phyloP scores from a whole-genome alignment of 2,329 filamentous ascomycete species.

The Pseudogymnoascus sp. region DNA sequence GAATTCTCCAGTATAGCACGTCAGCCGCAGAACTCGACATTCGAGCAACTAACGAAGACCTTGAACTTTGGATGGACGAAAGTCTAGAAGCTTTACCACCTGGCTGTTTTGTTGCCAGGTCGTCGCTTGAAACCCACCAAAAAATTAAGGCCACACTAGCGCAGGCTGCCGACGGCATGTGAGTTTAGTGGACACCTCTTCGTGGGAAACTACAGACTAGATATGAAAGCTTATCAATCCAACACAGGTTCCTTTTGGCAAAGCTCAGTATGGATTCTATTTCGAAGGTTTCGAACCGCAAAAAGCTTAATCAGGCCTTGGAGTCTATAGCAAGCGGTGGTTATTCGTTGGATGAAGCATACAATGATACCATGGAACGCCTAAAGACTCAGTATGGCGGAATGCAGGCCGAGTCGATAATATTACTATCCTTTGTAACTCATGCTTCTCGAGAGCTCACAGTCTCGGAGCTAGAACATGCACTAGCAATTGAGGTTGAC shows the following conservation, averaged over 20 bases:
- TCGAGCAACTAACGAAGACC: not conserved
- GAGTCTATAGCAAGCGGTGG: not conserved
- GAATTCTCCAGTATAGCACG: not conserved
- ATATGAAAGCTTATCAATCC: not conserved
- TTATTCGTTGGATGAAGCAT: not conserved
- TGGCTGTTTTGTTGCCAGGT: not conserved
- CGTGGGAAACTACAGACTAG: not conserved
- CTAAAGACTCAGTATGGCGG: not conserved
- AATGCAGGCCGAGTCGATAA: not conserved
- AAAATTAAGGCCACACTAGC: not conserved
- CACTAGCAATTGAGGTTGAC: not conserved
- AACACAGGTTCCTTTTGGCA: not conserved
- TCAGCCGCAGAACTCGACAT: not conserved
- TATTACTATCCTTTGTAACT: not conserved
- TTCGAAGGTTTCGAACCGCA: not conserved
- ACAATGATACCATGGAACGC: slow-evolving; percentile 1
- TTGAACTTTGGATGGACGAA: not conserved
- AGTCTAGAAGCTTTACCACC: not conserved
- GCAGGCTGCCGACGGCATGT: not conserved
- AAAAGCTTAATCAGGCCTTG: not conserved
- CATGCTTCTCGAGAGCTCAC: not conserved
- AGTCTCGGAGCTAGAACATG: not conserved
- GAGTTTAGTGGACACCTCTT: not conserved
- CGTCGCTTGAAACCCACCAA: not conserved
- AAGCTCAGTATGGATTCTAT: not conserved